Base-by-base conservation (phyloP, 768 basidiomycete species). In the Suillus luteus region DNA sequence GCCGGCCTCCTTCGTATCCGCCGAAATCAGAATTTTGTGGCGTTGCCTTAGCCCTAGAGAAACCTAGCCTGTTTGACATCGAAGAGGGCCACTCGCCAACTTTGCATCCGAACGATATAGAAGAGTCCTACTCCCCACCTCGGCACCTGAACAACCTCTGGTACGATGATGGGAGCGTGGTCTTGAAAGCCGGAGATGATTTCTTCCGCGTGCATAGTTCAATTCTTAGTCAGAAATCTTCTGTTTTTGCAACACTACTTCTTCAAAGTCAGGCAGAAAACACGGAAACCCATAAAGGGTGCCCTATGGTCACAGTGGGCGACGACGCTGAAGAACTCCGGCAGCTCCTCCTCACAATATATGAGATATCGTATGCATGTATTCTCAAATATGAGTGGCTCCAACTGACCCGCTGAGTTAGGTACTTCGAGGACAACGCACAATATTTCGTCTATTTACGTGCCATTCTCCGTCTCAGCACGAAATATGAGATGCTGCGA, bases 401-500 rank as follows among this genome's bases (percentile, higher is more conserved):
- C 19, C 19, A 35, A n/a, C 33, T 54, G 33, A 54, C 7, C 52
- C 33, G 33, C 11, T 12, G 33, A 54, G 19, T 19, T 19, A 54
- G 52, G 31, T 54, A 54, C 19, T 54, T 54, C 49, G 27, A 51
- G 49, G 49, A 51, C 49, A 51, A 54, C 11, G 52, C 52, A 5
- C 52, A 19, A 54, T 54, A 54, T n/a, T n/a, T 54, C 33, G 19
- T 33, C 19, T 35, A 54, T 51, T 17, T 51, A 35, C 11, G 52
- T 33, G 52, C 52, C 19, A 19, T 54, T 19, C 49, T 54, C 10
- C 52, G 52, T 19, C 52, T 54, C 17, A 33, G 52, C 17, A 54
- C 52, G 19, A 54, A 54, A 54, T 54, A 54, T 33, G 5, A 54
- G 31, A 17, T 57, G 11, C 8, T 15, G 24, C 55, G 8, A 38